These are phyloP conservation scores for Sechiopsis laciniata DNA, from an alignment of 306 rosid species.

Conservation along the genomic window DNA sequence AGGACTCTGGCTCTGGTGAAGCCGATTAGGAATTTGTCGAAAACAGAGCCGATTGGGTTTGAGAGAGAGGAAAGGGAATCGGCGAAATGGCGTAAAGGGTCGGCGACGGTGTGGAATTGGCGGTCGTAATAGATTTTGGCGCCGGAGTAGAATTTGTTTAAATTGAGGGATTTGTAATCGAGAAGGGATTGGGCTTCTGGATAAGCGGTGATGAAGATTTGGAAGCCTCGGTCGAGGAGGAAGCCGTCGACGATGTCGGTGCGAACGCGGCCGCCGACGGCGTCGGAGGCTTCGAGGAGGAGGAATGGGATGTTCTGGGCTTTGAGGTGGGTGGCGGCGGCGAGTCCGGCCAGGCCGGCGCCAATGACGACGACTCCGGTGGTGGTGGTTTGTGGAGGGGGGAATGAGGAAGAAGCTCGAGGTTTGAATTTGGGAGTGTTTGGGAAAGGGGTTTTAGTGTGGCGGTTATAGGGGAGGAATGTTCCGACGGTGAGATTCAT, in stretches of 20 bases:
- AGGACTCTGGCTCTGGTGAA: constrained; percentile 45
- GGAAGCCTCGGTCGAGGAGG: constrained; percentile 82
- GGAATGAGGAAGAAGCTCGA: constrained; percentile 27
- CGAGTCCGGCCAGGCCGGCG: constrained; percentile 82
- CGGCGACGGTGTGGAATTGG: constrained; percentile 74
- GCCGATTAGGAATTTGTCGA: constrained; percentile 62
- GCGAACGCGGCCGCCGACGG: constrained; percentile 72
- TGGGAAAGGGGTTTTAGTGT: neutral
- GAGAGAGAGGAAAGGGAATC: constrained; percentile 52
- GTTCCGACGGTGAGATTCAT: neutral
- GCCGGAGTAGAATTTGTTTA: constrained; percentile 68
- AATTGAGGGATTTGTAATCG: constrained; percentile 48
- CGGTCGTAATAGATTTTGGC: constrained; percentile 52
- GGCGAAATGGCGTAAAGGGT: constrained; percentile 59
- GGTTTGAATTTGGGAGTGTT: constrained; percentile 33
- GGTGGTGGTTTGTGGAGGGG: constrained; percentile 4
- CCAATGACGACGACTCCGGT: constrained; percentile 58
- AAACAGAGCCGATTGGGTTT: constrained; percentile 60
- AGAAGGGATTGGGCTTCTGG: constrained; percentile 75
- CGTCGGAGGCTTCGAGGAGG: constrained; percentile 69
- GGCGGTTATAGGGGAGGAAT: neutral
- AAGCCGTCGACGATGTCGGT: constrained; percentile 70
- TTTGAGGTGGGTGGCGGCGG: constrained; percentile 70
- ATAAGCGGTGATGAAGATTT: constrained; percentile 89
- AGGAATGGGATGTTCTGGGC: constrained; percentile 59